Evolutionary conservation across 345 rosid genomes (phyloP), one percentile per base, ranked within the genome.

Genomic region (Gynandropsis gynandra): DNA sequence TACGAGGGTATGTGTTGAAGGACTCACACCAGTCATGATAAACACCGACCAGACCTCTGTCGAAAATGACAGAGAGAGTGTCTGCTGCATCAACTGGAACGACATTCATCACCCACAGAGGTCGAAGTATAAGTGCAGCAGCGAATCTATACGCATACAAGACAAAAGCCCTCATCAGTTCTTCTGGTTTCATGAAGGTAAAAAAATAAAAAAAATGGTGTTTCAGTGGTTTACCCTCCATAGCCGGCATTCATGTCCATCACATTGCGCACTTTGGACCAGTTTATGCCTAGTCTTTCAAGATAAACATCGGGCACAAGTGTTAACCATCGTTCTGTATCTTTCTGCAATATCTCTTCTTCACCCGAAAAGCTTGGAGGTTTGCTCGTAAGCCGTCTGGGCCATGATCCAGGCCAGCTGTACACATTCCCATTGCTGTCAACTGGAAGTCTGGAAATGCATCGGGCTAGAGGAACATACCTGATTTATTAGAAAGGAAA

Each of bases 21-120:
- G 96, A 82, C 73, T 90, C 96, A 1, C 96, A 87, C 98, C 98
- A 90, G 51, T 87, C 87, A 5, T 90, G 95, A 54, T 84, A 87
- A 49, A 77, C 56, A 40, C 98, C 98, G 39, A 90, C 80, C 77
- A 87, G 62, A 18, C 96, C 98, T 62, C 98, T 67, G 51, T 82
- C 82, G 36, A 65, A 90, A 27, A 90, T 74, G 15, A 76, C 14
- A 1, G 85, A 42, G 20, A 90, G 81, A 10, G 96, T 87, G 66
- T 90, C 79, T 46, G 70, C 62, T 42, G 62, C 65, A 50, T 77
- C 70, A 38, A 84, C 58, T 3, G 89, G 96, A 35, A 90, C 68
- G n/a, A 90, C 82, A 69, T 90, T 90, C 92, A 90, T 82, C 45
- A 84, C 96, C 98, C 96, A 90, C 7, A 79, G 62, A 9, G 89